A percentile compares a stretch with the other conserved stretches of the same genome.
These are phyloP conservation scores for Cercospora canescens DNA, from an alignment of 2,329 filamentous ascomycete genomes.

Conservation along the genomic window DNA sequence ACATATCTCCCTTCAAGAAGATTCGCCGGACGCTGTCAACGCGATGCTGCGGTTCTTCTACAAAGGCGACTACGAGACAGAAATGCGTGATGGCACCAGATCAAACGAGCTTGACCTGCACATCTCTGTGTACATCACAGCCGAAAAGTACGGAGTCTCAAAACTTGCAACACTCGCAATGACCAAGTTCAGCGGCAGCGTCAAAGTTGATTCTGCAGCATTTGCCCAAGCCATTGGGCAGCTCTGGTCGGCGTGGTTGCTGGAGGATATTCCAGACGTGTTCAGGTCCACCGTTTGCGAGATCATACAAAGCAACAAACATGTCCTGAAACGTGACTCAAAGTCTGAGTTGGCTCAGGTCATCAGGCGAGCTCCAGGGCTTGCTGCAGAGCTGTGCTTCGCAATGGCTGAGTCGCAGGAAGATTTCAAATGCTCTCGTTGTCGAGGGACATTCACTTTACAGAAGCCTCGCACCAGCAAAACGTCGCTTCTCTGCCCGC, in stretches of 20 bases:
- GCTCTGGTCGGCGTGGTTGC: background rate
- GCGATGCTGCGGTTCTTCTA: background rate
- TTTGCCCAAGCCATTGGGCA: background rate
- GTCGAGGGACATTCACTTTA: background rate
- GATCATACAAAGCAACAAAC: background rate
- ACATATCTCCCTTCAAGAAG: background rate
- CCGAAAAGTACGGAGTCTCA: slow-evolving; percentile 11
- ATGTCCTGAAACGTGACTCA: background rate
- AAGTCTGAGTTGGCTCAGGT: background rate
- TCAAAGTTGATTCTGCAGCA: background rate
- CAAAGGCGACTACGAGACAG: background rate
- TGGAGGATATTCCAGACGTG: background rate
- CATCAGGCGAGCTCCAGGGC: background rate
- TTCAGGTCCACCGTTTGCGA: background rate
- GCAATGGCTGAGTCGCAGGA: background rate
- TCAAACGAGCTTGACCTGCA: background rate
- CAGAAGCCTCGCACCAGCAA: no score
- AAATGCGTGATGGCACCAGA: no score
- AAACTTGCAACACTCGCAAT: background rate
- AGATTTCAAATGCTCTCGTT: no score
- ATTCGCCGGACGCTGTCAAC: background rate
- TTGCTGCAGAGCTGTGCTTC: background rate
- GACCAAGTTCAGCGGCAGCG: background rate
- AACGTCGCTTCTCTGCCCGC: no score
- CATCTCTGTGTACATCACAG: background rate